Conservation (phyloP, 2,329 filamentous ascomycete genomes). For the Microdochium nivale region DNA sequence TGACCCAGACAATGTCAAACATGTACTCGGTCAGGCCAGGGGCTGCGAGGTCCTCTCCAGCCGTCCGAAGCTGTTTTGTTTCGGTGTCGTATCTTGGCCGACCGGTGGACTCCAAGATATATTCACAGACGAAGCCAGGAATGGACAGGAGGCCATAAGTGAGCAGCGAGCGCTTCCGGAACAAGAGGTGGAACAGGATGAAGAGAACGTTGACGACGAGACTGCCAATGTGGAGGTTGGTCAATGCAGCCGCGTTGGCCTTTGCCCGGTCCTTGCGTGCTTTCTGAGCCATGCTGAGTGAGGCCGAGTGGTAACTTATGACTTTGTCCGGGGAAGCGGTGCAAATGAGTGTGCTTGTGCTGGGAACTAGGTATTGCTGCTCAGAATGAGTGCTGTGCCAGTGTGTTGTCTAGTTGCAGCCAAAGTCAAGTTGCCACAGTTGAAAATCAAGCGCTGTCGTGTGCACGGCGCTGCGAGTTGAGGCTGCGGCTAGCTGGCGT, state of each 20-base stretch:
- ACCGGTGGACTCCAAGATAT: conserved; percentile 75
- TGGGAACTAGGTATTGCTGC: neutral
- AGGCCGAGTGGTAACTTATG: neutral
- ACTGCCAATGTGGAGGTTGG: conserved; percentile 73
- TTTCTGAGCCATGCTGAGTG: conserved; percentile 46
- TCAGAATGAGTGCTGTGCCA: neutral
- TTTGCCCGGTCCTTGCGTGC: conserved; percentile 62
- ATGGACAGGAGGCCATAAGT: conserved; percentile 65
- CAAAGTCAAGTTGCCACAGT: no score
- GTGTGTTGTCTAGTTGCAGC: no score
- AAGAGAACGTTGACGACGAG: conserved; percentile 65
- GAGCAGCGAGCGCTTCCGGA: conserved; percentile 53
- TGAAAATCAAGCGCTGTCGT: no score
- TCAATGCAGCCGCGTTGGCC: conserved; percentile 68
- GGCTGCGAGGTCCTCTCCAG: conserved; percentile 83
- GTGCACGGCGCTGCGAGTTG: no score
- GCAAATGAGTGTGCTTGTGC: neutral
- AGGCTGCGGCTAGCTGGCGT: neutral
- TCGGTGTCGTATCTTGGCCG: conserved; percentile 64
- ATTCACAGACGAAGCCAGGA: conserved; percentile 72
- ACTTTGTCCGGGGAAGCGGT: neutral
- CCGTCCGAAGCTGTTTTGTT: conserved; percentile 58
- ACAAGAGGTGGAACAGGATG: conserved; percentile 61
- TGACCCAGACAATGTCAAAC: conserved; percentile 96
- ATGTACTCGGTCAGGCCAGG: conserved; percentile 92